Evolutionary conservation across 148 eudicot genomes (phyloP).

Genomic region (Rhododendron mucronatum): DNA sequence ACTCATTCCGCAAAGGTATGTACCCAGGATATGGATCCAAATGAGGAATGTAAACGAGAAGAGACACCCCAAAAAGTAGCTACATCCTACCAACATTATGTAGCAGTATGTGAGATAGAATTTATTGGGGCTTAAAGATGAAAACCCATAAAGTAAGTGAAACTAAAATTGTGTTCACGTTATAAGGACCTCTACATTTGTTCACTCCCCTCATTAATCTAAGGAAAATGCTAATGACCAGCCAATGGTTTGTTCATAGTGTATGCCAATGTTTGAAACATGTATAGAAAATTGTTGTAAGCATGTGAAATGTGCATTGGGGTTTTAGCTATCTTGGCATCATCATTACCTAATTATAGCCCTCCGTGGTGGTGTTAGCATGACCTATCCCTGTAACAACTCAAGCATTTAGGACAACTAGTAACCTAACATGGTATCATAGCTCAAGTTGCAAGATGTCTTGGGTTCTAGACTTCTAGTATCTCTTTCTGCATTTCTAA

Average conservation of each 20-base stretch:
- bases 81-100: slow-evolving; percentile 20
- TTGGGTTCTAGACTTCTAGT: background rate
- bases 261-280: background rate
- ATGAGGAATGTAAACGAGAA: slow-evolving; percentile 42
- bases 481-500: background rate
- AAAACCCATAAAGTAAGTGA: background rate
- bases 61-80: slow-evolving; percentile 42
- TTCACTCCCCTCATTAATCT: background rate
- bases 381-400: background rate
- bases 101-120: background rate
- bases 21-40: slow-evolving; percentile 51
- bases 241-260: background rate
- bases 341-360: background rate
- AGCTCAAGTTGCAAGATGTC: background rate
- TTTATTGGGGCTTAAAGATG: background rate
- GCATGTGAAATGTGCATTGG: background rate
- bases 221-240: background rate
- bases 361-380: background rate
- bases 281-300: background rate
- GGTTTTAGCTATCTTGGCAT: background rate
- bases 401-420: too few relatives aligned
- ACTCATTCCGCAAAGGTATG: slow-evolving; percentile 36
- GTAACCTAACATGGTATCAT: too few relatives aligned
- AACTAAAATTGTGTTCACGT: background rate
- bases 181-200: background rate